A percentile compares a stretch with the other conserved stretches of the same genome.
These are phyloP conservation scores for Smallanthus sonchifolius DNA, from an alignment of 129 eudicot genomes.

Conservation along the genomic window DNA sequence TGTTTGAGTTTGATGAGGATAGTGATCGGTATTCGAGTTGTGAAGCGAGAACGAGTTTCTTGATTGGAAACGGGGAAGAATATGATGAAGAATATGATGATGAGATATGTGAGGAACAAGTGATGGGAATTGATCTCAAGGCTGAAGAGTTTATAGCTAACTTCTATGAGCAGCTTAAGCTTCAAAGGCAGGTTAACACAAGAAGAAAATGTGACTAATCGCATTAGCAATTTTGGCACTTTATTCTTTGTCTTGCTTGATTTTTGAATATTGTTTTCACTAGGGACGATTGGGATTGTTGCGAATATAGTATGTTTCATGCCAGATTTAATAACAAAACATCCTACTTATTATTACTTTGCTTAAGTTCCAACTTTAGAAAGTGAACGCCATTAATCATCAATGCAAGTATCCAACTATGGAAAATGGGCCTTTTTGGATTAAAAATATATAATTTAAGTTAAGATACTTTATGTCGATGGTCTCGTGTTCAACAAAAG, in stretches of 20 bases:
- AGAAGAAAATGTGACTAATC: not conserved
- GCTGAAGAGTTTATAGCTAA: constrained; percentile 77
- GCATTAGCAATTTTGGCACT: constrained; percentile 9
- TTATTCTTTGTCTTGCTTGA: not conserved
- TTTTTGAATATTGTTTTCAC: not conserved
- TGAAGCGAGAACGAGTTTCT: constrained; percentile 34
- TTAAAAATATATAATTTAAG: too few species aligned
- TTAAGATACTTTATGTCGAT: too few species aligned
- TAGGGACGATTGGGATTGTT: constrained; percentile 24
- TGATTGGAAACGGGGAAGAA: constrained; percentile 23
- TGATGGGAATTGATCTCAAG: constrained; percentile 54
- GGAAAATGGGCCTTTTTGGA: too few species aligned
- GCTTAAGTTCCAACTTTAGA: too few species aligned
- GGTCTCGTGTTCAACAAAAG: too few species aligned
- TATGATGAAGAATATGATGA: constrained; percentile 12
- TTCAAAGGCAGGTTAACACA: constrained; percentile 55
- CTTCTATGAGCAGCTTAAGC: constrained; percentile 71
- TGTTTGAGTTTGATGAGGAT: constrained; percentile 49
- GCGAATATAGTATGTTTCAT: constrained; percentile 16
- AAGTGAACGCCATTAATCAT: too few species aligned
- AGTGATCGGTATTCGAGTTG: constrained; percentile 9
- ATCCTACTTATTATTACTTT: not conserved
- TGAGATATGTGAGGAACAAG: constrained; percentile 24
- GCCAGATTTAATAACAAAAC: not conserved
- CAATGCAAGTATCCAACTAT: too few species aligned